Conservation (phyloP, 2,329 filamentous ascomycete genomes). For the Colletotrichum sp. region DNA sequence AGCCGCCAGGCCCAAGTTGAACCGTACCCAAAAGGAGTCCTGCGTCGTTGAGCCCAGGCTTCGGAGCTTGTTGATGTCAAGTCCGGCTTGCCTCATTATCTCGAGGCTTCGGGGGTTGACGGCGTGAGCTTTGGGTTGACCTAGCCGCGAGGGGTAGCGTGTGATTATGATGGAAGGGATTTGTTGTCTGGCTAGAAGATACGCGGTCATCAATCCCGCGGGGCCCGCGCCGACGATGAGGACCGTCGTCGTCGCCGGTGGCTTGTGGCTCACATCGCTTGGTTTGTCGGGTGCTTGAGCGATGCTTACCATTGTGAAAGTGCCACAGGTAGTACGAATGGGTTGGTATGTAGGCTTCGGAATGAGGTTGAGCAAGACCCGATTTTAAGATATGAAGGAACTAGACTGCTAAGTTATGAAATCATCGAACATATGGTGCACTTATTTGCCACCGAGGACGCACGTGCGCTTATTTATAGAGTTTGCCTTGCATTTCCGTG, state of each 20-base stretch:
- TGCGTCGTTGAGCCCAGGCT: neutral
- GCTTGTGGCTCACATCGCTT: neutral
- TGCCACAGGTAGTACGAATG: neutral
- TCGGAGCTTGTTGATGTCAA: neutral
- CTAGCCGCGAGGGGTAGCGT: neutral
- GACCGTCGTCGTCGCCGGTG: neutral
- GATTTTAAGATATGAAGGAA: neutral
- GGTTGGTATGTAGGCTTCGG: neutral
- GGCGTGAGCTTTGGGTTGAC: neutral
- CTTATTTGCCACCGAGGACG: neutral
- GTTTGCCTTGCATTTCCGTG: neutral
- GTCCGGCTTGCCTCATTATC: neutral
- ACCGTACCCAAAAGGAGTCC: neutral
- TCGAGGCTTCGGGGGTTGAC: neutral
- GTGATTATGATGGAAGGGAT: neutral
- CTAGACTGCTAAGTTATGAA: neutral
- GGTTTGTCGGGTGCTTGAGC: neutral
- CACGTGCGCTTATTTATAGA: neutral
- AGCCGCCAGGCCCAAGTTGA: neutral
- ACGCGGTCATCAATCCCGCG: neutral
- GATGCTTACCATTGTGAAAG: neutral
- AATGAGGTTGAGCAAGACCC: neutral
- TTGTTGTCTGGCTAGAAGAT: neutral
- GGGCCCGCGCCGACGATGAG: neutral
- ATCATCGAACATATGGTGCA: neutral